Base-by-base conservation (phyloP, 805 yeast species). In the Kregervanrija delftensis region DNA sequence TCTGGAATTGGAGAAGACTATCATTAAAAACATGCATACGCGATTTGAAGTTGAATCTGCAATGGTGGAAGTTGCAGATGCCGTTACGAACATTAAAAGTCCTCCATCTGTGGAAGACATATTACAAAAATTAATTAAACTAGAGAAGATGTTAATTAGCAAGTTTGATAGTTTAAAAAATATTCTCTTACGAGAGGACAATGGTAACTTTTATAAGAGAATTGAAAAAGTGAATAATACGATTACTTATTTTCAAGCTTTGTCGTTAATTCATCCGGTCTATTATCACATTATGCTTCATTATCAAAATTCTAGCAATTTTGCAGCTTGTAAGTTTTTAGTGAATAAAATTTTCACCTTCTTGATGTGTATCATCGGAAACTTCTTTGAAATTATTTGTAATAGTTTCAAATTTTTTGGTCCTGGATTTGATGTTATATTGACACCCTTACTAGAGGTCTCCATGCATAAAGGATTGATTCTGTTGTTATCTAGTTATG, bases 221-320 rank as follows among this genome's bases (percentile, higher is more conserved):
- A 40, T 60, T 6, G 41, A 49, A 13, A 63, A 55, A 35, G 53
- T 56, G 13, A 53, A 51, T 39, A 50, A 42, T 9, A 47, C 60
- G 8, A 32, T 49, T 8, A 49, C 53, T 5, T 65, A 56, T 39
- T 44, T 55, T 12, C 57, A 58, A 33, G 46, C 64, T 9, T 51
- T 55, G 31, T 58, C 71, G 2, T 62, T 73, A 47, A 51, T 67
- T 17, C 59, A 69, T 39, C 59, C 75, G 3, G 49, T 73, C 5
- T 67, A 66, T 40, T 69, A 65, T 46, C 72, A 73, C 47, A 55
- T 75, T n/a, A 66, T 67, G 48, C 50, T 71, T 28, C 57, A 63
- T 42, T 74, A 66, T 44, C 73, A 72, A 35, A 42, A 41, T 33
- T 39, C 49, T 12, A 59, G 58, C n/a, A 63, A 71, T 50, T 38